These are phyloP conservation scores for Geotrichum citri-aurantii DNA, from an alignment of 1,139 yeast genomes.

Conservation along the genomic window DNA sequence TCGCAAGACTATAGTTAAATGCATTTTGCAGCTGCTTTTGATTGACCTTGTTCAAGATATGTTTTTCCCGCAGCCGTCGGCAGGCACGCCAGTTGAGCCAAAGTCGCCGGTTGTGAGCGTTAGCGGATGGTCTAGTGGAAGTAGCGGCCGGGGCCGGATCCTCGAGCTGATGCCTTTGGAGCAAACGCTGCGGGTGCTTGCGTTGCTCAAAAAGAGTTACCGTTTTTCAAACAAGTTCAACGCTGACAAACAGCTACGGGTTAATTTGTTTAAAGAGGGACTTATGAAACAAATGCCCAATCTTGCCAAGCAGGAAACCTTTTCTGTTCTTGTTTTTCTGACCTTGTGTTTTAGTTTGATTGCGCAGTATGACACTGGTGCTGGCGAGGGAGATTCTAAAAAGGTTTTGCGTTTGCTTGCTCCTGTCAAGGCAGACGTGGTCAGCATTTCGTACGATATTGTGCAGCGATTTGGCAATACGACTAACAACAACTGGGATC, in stretches of 20 bases:
- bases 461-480: slow-evolving; percentile 30
- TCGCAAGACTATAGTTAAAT: slow-evolving; percentile 81
- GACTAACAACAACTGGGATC: slow-evolving; percentile 65
- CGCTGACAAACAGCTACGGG: slow-evolving; percentile 79
- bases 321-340: slow-evolving; percentile 74
- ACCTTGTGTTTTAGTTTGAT: background rate
- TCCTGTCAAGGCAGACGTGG: background rate
- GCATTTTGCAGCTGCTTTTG: slow-evolving; percentile 83
- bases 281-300: slow-evolving; percentile 91
- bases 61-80: slow-evolving; percentile 52
- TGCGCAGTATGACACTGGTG: background rate
- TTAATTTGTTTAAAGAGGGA: slow-evolving; percentile 85
- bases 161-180: slow-evolving; percentile 63
- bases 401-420: background rate
- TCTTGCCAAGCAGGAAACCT: slow-evolving; percentile 82
- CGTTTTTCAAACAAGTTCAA: slow-evolving; percentile 81
- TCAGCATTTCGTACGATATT: slow-evolving; percentile 29
- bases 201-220: slow-evolving; percentile 62
- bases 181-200: slow-evolving; percentile 54
- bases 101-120: slow-evolving; percentile 2
- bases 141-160: slow-evolving; percentile 37
- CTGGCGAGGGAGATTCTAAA: background rate
- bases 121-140: slow-evolving; percentile 1
- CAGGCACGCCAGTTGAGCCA: background rate
- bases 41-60: slow-evolving; percentile 82